Base-by-base conservation (phyloP, 2,329 filamentous ascomycete species). In the Aurifilum marmelostoma region DNA sequence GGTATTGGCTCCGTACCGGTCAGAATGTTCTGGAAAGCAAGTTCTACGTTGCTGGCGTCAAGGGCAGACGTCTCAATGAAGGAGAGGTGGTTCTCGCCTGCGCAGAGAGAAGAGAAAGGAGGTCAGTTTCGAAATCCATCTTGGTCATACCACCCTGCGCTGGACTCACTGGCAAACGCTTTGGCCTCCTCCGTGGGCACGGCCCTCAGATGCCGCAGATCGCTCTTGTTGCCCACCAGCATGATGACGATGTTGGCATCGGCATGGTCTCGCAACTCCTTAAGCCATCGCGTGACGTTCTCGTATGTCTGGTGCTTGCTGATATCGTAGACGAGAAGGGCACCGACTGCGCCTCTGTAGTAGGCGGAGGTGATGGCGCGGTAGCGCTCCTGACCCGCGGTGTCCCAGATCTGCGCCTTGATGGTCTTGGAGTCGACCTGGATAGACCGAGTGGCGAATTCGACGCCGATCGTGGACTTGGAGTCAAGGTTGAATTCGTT, bases 331-430 rank as follows among this genome's bases (percentile, higher is more conserved):
- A 99, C 96, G 73, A 99, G 92, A 71, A 99, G 90, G 73, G 96
- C 96, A 76, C 96, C 96, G 68, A 99, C 96, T 67, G 96, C 97
- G 77, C 96, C 97, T 77, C 96, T 92, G 84, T 99, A 99, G 87
- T 99, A 99, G 75, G 96, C 96, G 71, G 96, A 97, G 76, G 96
- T 99, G 82, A 99, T 99, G 80, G 96, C 96, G 80, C 97, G 93
- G 86, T 98, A 99, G 81, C 96, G 92, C 84, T 99, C 96, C 85
- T 99, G 96, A 75, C 96, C 96, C 75, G 96, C 96, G 70, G 96
- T 99, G 86, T 99, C 96, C 96, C 97, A 99, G 78, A 99, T 99
- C 86, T 99, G 96, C 76, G 96, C 96, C 88, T 99, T 99, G 90
- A 99, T 99, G 73, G 96, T 99, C 89, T 99, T 99, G 79, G 92